Conservation (phyloP, 1,284 basidiomycete species). For the Moesziomyces sp. region DNA sequence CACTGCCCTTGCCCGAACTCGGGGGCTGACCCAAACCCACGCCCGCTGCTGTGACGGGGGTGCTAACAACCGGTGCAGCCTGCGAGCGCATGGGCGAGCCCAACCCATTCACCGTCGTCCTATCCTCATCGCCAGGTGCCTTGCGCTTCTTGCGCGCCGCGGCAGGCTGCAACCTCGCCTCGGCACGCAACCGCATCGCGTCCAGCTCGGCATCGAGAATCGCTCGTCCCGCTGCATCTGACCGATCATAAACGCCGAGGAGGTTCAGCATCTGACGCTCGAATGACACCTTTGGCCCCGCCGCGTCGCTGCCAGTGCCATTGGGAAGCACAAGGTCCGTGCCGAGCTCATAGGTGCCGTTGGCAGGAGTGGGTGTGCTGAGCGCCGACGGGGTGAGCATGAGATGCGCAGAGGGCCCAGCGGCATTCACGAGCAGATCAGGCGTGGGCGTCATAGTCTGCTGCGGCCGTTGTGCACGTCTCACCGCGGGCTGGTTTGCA, state of each 20-base stretch:
- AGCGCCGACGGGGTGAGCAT: constrained; percentile 15
- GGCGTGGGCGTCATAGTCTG: constrained; percentile 3
- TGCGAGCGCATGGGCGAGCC: constrained; percentile 11
- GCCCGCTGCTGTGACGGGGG: too few species aligned
- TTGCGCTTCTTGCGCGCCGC: constrained; percentile 22
- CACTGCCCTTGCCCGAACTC: constrained; percentile 38
- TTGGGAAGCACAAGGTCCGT: constrained; percentile 4
- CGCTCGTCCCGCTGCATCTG: constrained; percentile 14
- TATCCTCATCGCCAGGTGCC: constrained; percentile 11
- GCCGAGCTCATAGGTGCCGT: constrained; percentile 16
- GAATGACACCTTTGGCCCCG: constrained; percentile 23
- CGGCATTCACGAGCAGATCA: constrained; percentile 24
- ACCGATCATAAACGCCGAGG: constrained; percentile 29
- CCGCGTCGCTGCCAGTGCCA: neutral
- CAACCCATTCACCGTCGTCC: constrained; percentile 8
- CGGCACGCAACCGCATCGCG: constrained; percentile 17
- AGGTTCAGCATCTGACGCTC: constrained; percentile 39
- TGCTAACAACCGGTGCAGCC: too few species aligned
- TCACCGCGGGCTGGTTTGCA: constrained; percentile 1
- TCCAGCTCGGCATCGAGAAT: constrained; percentile 37
- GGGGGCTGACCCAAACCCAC: neutral
- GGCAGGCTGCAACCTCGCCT: constrained; percentile 13
- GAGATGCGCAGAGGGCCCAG: constrained; percentile 24
- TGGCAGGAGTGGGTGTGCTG: constrained; percentile 10
- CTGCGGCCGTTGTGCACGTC: constrained; percentile 9